Evolutionary conservation across 129 eudicot genomes (phyloP), one percentile per base, ranked within the genome.

Genomic region (Scalesia atractyloides): DNA sequence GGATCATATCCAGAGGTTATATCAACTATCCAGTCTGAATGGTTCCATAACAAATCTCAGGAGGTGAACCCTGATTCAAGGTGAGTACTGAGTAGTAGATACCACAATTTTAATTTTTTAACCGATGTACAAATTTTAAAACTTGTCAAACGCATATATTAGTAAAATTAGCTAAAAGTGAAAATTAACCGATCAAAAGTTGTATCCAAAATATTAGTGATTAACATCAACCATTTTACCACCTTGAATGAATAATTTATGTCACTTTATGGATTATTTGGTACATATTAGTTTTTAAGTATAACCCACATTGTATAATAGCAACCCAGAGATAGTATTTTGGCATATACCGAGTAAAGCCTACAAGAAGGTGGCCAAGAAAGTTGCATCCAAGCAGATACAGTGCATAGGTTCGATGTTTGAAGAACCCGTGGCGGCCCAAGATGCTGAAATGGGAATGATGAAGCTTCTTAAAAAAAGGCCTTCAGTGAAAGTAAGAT

Each of bases 301-400:
- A 61, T 16, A 70, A 62, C 46, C 51, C n/a, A 14, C 53, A 66
- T 43, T 58, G 60, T 37, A 26, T 61, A 53, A 58, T 70, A 93
- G 98, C 79, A 83, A 86, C 9, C 98, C 98, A 1, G 98, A 93
- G 77, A 84, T 93, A 74, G 70, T 93, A 69, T 89, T 89, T 73
- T 93, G 98, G 98, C 97, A 93, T 68, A 93, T 93, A 82, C 98
- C 97, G n/a, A 89, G 95, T 73, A 73, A 86, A 76, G 90, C 90
- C 14, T 93, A 89, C 64, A 70, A 81, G 61, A 79, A 86, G 75
- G 90, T 86, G 59, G 91, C 96, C 66, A 90, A 78, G 87, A 59
- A 76, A 75, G 61, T 62, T 65, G 72, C 58, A 12, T 19, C 34
- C 14, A 12, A 5, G 4, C 54, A n/a, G 7, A 76, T 74, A 34